Base-by-base conservation (phyloP, 2,329 filamentous ascomycete species). In the Aspergillus cejpii region DNA sequence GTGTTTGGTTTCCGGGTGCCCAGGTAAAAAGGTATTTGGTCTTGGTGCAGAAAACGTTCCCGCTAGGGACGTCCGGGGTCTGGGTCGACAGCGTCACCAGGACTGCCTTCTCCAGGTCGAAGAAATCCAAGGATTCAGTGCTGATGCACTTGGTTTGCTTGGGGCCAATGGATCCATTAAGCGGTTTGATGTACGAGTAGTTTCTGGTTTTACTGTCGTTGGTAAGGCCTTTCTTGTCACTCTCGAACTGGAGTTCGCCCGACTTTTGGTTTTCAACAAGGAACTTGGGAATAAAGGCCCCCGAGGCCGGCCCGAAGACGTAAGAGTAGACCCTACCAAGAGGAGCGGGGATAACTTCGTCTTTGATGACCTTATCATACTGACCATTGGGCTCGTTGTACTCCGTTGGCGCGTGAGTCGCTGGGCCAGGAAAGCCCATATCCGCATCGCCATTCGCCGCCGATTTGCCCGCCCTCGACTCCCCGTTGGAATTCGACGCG, bases 91-190 rank as follows among this genome's bases (percentile, higher is more conserved):
- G 81, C 2, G 81, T 81, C n/a, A 98, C 75, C 41, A 84, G 86
- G 45, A 95, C 80, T 2, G 86, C 80, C 63, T 90, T 94, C 44
- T 97, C 91, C 12, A 94, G 74, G 62, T 98, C 91, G 23, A 94
- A 74, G 37, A 78, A 75, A 48, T 97, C 90, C n/a, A 98, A 62
- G 3, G 77, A 85, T 67, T 95, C 89, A 1, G 81, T 85, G 39
- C 88, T 89, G 47, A 94, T 84, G 65, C 92, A 98, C 62, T 94
- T 96, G 10, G 92, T 98, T 70, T 95, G 87, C 63, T 79, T 92
- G 0, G 92, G 92, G 0, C 92, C 92, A 53, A 98, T 91, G 1
- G 87, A 76, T 2, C 76, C 86, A 56, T 83, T 78, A 2, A 98
- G 72, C 1, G 92, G 92, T 64, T 96, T 97, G 69, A 94, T 94